A percentile compares a stretch with the other conserved stretches of the same genome.
Conservation (phyloP, 768 basidiomycete species). For the Psilocybe cyanescens region DNA sequence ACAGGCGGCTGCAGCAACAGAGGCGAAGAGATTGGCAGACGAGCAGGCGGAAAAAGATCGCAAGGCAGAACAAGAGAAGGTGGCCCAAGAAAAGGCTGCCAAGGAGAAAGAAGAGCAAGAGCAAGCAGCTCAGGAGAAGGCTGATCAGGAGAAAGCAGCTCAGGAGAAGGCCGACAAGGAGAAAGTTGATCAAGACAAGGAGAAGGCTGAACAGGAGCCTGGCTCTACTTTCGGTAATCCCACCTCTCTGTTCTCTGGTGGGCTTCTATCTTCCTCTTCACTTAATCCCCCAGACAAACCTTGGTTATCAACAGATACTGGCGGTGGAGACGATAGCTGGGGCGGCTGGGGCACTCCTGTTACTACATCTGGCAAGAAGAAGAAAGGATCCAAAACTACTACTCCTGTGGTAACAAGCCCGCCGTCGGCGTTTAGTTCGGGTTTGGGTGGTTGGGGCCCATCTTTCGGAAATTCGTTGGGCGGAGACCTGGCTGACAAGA, state of each 20-base stretch:
- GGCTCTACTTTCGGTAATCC: slow-evolving; percentile 21
- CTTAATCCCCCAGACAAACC: slow-evolving; percentile 27
- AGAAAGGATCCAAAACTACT: slow-evolving; percentile 23
- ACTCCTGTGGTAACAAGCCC: slow-evolving; percentile 5
- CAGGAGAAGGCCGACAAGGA: slow-evolving; percentile 17
- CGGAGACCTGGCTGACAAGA: neutral
- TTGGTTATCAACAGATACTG: slow-evolving; percentile 26
- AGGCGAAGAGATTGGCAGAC: neutral
- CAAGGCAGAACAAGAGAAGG: slow-evolving; percentile 10
- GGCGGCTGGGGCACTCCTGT: slow-evolving; percentile 15
- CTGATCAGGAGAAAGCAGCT: slow-evolving; percentile 15
- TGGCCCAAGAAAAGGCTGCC: neutral
- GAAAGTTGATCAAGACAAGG: slow-evolving; percentile 13
- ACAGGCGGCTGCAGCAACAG: neutral
- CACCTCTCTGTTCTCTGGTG: slow-evolving; percentile 22
- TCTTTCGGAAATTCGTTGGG: slow-evolving; percentile 14
- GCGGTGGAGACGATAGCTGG: slow-evolving; percentile 26
- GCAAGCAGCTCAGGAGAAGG: slow-evolving; percentile 13
- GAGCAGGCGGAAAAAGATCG: neutral
- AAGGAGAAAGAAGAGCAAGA: slow-evolving; percentile 7
- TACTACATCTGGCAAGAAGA: slow-evolving; percentile 19
- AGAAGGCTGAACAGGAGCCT: slow-evolving; percentile 17
- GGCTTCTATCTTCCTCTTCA: slow-evolving; percentile 25
- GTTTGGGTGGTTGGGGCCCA: slow-evolving; percentile 14
- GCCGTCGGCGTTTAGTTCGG: slow-evolving; percentile 21